Percentiles rank a stretch among this genome's conserved stretches.
Conservation (phyloP, 2,329 filamentous ascomycete genomes). For the Fusarium sambucinum region DNA sequence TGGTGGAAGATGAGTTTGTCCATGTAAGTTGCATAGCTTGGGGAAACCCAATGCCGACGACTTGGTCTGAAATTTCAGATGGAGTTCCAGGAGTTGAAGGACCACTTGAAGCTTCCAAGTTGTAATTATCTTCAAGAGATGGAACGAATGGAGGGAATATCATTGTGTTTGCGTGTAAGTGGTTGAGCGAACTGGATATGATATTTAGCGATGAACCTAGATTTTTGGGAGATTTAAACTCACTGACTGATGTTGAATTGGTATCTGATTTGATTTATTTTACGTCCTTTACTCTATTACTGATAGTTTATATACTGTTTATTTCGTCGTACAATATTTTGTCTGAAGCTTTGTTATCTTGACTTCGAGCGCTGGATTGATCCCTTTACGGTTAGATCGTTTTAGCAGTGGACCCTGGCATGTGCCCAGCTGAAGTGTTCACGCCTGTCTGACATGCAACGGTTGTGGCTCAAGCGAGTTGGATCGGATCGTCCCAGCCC, state of each 20-base stretch:
- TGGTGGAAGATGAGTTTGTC: slow-evolving; percentile 24
- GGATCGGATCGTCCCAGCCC: background rate
- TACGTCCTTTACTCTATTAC: background rate
- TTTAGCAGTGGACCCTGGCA: background rate
- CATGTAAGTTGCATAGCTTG: slow-evolving; percentile 34
- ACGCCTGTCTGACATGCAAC: background rate
- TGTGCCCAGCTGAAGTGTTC: slow-evolving; percentile 6
- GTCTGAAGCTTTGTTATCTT: background rate
- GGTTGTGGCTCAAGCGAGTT: background rate
- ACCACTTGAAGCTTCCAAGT: background rate
- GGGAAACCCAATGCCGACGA: slow-evolving; percentile 29
- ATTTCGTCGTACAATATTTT: background rate
- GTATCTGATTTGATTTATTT: background rate
- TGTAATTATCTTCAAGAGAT: slow-evolving; percentile 6
- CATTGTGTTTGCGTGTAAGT: background rate
- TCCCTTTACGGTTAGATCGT: background rate
- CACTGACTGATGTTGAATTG: background rate
- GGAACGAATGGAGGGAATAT: slow-evolving; percentile 31
- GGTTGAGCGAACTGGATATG: background rate
- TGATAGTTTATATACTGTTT: background rate
- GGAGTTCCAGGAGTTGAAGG: background rate
- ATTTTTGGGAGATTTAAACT: background rate
- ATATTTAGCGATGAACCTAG: background rate
- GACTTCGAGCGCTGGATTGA: background rate
- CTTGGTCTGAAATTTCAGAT: slow-evolving; percentile 23